Conservation (phyloP, 495 filamentous ascomycete species). For the Aspergillus baeticus region DNA sequence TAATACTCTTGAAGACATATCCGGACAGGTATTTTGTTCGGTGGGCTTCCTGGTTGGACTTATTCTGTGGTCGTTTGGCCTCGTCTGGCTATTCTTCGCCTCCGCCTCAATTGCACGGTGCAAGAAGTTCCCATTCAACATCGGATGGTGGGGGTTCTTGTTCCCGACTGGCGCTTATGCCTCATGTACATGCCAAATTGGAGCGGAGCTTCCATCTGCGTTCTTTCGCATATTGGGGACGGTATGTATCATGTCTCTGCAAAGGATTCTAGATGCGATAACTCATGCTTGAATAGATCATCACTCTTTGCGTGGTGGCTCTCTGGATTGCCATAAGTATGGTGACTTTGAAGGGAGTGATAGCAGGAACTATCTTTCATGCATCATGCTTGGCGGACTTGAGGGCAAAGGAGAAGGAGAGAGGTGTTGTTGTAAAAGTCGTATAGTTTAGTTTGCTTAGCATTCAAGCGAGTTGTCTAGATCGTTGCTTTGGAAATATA, state of each 20-base stretch:
- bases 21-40: constrained; percentile 54
- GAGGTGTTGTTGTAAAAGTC: constrained; percentile 16
- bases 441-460: constrained; percentile 11
- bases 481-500: no score
- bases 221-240: constrained; percentile 56
- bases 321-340: constrained; percentile 52
- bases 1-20: constrained; percentile 35
- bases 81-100: constrained; percentile 65
- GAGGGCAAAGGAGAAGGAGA: constrained; percentile 19
- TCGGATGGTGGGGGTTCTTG: constrained; percentile 68
- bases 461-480: neutral
- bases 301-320: constrained; percentile 46
- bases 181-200: constrained; percentile 46
- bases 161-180: constrained; percentile 62
- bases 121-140: constrained; percentile 60
- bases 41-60: constrained; percentile 51
- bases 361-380: constrained; percentile 47
- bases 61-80: constrained; percentile 59
- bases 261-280: neutral
- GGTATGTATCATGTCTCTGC: constrained; percentile 23
- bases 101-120: constrained; percentile 29
- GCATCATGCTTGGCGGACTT: constrained; percentile 53
- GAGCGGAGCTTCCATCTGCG: constrained; percentile 45
- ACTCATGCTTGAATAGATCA: constrained; percentile 31
- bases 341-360: constrained; percentile 41